Evolutionary conservation across 2,329 filamentous ascomycete species (phyloP).

Genomic region (Dactylellina parvicollis): DNA sequence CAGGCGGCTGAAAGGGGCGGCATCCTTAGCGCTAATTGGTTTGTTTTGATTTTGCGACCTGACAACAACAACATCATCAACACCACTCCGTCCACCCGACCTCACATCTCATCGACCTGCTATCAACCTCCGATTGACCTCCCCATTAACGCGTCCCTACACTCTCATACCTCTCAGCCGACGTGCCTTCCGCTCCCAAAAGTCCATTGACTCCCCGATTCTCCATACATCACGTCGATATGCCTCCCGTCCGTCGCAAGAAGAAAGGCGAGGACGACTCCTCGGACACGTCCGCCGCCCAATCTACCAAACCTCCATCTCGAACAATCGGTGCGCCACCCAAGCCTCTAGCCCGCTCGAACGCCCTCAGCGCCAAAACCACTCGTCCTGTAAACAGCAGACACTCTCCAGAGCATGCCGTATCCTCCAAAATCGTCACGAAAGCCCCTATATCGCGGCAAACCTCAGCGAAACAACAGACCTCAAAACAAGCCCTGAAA

Average conservation of each 20-base stretch:
- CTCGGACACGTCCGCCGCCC: conserved; percentile 29
- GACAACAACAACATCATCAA: conserved; percentile 38
- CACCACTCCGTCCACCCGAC: conserved; percentile 9
- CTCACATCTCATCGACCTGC: not conserved
- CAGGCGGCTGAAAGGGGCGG: conserved; percentile 31
- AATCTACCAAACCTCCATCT: conserved; percentile 5
- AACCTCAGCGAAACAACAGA: conserved; percentile 21
- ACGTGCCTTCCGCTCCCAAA: not conserved
- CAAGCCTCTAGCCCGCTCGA: conserved; percentile 21
- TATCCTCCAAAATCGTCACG: conserved; percentile 11
- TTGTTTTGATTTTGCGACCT: conserved; percentile 32
- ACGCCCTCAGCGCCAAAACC: conserved; percentile 45
- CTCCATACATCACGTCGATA: conserved; percentile 7
- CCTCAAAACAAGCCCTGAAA: conserved; percentile 21
- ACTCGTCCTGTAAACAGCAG: conserved; percentile 38
- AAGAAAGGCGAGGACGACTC: conserved; percentile 51
- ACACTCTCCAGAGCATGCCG: conserved; percentile 25
- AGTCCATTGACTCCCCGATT: not conserved
- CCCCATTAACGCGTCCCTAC: conserved; percentile 16
- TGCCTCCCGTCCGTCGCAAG: conserved; percentile 52
- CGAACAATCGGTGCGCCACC: conserved; percentile 24
- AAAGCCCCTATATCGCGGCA: conserved; percentile 36
- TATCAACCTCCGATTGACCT: not conserved
- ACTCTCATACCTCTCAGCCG: not conserved
- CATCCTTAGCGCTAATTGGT: conserved; percentile 8